A percentile compares a stretch with the other conserved stretches of the same genome.
These are phyloP conservation scores for Ganoderma sinense DNA, from an alignment of 1,284 basidiomycete genomes.

Conservation along the genomic window DNA sequence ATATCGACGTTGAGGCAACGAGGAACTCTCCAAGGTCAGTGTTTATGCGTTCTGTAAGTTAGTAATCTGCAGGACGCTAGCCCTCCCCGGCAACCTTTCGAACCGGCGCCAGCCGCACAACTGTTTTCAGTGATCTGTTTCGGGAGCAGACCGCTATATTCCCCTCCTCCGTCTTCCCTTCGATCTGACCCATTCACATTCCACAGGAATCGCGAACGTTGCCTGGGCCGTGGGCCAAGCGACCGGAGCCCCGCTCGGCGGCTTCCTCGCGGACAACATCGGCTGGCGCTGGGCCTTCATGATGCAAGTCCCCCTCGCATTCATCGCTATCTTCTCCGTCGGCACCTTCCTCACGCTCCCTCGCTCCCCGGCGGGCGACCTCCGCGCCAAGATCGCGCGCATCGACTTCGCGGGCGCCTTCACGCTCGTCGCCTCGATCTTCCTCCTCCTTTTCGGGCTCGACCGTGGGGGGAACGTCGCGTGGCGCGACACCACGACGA, in stretches of 20 bases:
- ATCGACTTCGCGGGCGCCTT: slow-evolving; percentile 66
- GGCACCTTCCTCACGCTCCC: slow-evolving; percentile 58
- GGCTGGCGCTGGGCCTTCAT: slow-evolving; percentile 57
- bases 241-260: slow-evolving; percentile 64
- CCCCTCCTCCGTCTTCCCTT: neutral
- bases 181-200: neutral
- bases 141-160: too few relatives aligned
- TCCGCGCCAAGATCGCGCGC: slow-evolving; percentile 57
- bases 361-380: slow-evolving; percentile 42
- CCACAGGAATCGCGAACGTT: slow-evolving; percentile 59
- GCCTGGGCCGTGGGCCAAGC: slow-evolving; percentile 63
- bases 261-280: slow-evolving; percentile 49
- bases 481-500: slow-evolving; percentile 52
- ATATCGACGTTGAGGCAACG: slow-evolving; percentile 63
- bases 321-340: slow-evolving; percentile 62
- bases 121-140: too few relatives aligned
- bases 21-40: slow-evolving; percentile 69
- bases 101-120: too few relatives aligned
- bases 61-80: too few relatives aligned
- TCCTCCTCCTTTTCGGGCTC: slow-evolving; percentile 61
- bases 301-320: slow-evolving; percentile 60
- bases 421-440: slow-evolving; percentile 57
- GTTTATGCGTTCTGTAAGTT: neutral
- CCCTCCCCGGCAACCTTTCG: too few relatives aligned
- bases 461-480: slow-evolving; percentile 66